These are phyloP conservation scores for Setomelanomma holmii DNA, from an alignment of 2,329 filamentous ascomycete species.

Conservation along the genomic window DNA sequence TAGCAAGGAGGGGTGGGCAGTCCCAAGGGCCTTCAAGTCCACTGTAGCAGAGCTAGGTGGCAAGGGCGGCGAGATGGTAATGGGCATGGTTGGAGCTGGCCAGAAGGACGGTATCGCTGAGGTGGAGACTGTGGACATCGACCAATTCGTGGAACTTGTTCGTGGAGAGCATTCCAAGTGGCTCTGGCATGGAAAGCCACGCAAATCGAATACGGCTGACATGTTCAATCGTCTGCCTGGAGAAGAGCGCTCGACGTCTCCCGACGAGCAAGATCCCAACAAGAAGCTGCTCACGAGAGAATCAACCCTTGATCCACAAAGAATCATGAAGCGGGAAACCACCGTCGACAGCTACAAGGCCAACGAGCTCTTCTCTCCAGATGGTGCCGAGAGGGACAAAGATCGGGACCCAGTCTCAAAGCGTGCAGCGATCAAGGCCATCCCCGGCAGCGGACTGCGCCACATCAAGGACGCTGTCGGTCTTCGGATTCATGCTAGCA, in stretches of 20 bases:
- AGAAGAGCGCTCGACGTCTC: conserved; percentile 58
- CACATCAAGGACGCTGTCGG: conserved; percentile 88
- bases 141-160: conserved; percentile 78
- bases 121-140: conserved; percentile 89
- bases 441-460: conserved; percentile 81
- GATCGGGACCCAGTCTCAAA: conserved; percentile 66
- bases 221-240: conserved; percentile 49
- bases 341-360: conserved; percentile 39
- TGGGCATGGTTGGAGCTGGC: conserved; percentile 85
- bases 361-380: conserved; percentile 23
- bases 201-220: conserved; percentile 61
- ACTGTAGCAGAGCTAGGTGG: conserved; percentile 93
- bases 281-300: conserved; percentile 60
- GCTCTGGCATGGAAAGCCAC: conserved; percentile 91
- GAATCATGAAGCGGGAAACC: conserved; percentile 37
- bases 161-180: conserved; percentile 87
- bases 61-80: conserved; percentile 91
- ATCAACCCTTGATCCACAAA: conserved; percentile 46
- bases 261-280: conserved; percentile 57
- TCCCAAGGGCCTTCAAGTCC: conserved; percentile 93
- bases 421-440: conserved; percentile 74
- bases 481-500: conserved; percentile 51
- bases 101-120: conserved; percentile 92
- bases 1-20: conserved; percentile 86
- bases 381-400: conserved; percentile 58